Evolutionary conservation across 2,329 filamentous ascomycete species (phyloP).

Genomic region (Myriosclerotinia curreyana): DNA sequence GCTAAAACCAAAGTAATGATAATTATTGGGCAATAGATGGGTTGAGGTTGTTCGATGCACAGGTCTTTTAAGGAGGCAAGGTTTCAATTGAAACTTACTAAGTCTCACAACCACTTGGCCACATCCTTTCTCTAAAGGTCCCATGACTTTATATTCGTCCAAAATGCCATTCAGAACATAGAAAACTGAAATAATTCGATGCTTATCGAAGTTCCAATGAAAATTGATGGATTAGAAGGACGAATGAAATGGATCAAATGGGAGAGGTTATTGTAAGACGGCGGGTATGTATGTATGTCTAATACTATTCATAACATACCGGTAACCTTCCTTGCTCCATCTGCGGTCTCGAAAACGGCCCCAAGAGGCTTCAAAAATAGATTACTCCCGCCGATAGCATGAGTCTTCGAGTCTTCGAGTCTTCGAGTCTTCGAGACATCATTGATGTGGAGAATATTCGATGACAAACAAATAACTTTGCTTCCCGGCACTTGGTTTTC

Average conservation of each 20-base stretch:
- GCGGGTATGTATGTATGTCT: not conserved
- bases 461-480: not conserved
- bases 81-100: slow-evolving; percentile 24
- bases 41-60: slow-evolving; percentile 7
- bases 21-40: not conserved
- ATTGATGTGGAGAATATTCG: not conserved
- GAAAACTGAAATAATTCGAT: slow-evolving; percentile 2
- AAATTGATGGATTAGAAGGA: not conserved
- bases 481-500: not conserved
- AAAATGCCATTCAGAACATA: not conserved
- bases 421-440: not conserved
- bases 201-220: slow-evolving; percentile 8
- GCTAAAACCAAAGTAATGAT: slow-evolving; percentile 4
- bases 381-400: not conserved
- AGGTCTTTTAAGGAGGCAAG: not conserved
- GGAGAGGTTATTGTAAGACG: not conserved
- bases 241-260: not conserved
- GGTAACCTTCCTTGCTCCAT: not conserved
- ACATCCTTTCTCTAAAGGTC: not conserved
- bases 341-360: not conserved
- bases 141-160: not conserved
- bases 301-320: not conserved
- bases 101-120: slow-evolving; percentile 18
- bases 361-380: not conserved
- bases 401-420: not conserved